Conservation (phyloP, 2,329 filamentous ascomycete species). For the Scleromitrula shiraiana region DNA sequence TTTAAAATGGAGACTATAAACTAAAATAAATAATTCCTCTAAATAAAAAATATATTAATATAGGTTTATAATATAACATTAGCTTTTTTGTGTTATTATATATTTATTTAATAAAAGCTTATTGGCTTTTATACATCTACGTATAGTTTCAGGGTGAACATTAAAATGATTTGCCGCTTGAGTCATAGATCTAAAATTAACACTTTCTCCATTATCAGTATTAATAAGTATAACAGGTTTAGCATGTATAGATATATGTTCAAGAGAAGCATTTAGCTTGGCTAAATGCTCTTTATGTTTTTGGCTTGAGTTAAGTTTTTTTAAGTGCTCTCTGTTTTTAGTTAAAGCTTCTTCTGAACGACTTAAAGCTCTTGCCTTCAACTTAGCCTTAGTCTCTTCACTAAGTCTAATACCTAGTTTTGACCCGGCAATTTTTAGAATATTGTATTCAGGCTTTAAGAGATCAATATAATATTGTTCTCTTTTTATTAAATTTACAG, state of each 20-base stretch:
- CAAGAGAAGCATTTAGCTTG: not conserved
- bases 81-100: too few relatives aligned
- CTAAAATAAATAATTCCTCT: too few relatives aligned
- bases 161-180: not conserved
- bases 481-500: not conserved
- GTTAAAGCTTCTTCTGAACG: not conserved
- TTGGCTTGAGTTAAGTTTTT: not conserved
- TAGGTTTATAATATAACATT: too few relatives aligned
- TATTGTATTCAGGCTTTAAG: not conserved
- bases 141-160: not conserved
- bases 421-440: not conserved
- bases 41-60: too few relatives aligned
- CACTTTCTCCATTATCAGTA: not conserved
- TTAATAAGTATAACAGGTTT: not conserved
- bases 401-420: not conserved
- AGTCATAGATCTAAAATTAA: not conserved
- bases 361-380: too few relatives aligned
- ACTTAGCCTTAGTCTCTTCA: not conserved
- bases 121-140: not conserved
- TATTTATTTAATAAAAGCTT: too few relatives aligned
- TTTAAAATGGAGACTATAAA: too few relatives aligned
- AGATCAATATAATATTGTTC: conserved; percentile 3
- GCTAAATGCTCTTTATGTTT: not conserved
- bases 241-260: not conserved
- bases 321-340: not conserved